A percentile compares a stretch with the other conserved stretches of the same genome.
These are phyloP conservation scores for Podospora sp. DNA, from an alignment of 495 filamentous ascomycete species.

Conservation along the genomic window DNA sequence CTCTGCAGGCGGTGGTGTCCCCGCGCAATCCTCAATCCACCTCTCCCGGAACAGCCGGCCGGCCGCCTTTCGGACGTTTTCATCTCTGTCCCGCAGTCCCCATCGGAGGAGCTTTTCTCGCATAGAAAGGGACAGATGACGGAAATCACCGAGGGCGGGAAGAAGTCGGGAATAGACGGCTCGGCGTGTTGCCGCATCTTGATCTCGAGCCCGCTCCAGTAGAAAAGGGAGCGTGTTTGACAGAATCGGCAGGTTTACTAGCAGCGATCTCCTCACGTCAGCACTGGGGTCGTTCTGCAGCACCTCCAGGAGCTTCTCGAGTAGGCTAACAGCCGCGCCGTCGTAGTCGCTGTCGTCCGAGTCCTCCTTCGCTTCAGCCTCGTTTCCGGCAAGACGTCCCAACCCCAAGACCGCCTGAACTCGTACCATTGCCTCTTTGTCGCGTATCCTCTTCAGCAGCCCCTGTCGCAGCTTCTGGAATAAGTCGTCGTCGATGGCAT, in stretches of 20 bases:
- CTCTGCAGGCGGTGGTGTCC: constrained; percentile 54
- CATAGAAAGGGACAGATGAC: constrained; percentile 93
- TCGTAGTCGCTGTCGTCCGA: constrained; percentile 65
- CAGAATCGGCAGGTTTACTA: constrained; percentile 84
- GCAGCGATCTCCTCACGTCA: constrained; percentile 83
- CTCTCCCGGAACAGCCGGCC: constrained; percentile 86
- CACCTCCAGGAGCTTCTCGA: constrained; percentile 84
- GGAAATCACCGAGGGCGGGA: constrained; percentile 91
- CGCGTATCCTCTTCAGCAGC: constrained; percentile 79
- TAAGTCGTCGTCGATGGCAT: constrained; percentile 85
- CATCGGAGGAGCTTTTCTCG: constrained; percentile 93
- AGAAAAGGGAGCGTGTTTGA: constrained; percentile 85
- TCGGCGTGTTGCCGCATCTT: constrained; percentile 78
- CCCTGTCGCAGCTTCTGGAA: constrained; percentile 77
- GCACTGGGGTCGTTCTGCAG: constrained; percentile 94
- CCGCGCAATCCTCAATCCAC: constrained; percentile 94
- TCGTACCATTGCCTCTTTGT: constrained; percentile 89
- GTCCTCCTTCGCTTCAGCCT: constrained; percentile 71
- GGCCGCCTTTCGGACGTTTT: constrained; percentile 90
- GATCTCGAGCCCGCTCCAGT: constrained; percentile 86
- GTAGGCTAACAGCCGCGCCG: constrained; percentile 59
- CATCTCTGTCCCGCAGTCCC: constrained; percentile 93
- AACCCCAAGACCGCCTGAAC: constrained; percentile 93
- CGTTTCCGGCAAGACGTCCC: constrained; percentile 79
- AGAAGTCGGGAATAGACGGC: constrained; percentile 86